Conservation (phyloP, 768 basidiomycete genomes). For the Boletus barrowsii region DNA sequence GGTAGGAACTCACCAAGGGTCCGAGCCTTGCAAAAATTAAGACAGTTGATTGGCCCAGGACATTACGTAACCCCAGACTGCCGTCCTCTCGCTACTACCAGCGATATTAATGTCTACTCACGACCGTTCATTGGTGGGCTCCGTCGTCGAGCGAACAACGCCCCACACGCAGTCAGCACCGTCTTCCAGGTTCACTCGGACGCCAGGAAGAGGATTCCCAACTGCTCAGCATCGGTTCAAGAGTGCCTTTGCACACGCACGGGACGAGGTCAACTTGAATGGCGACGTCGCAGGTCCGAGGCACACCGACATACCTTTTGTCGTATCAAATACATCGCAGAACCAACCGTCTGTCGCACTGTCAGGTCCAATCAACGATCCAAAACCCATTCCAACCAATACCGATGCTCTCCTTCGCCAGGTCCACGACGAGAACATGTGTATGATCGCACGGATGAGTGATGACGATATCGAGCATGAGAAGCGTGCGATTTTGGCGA, state of each 20-base stretch:
- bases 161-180: conserved; percentile 21
- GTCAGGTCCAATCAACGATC: neutral
- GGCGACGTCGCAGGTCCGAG: conserved; percentile 19
- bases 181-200: conserved; percentile 18
- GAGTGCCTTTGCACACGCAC: conserved; percentile 56
- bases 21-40: no score
- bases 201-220: conserved; percentile 54
- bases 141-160: conserved; percentile 43
- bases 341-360: neutral
- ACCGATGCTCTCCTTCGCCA: conserved; percentile 50
- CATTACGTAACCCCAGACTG: no score
- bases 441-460: conserved; percentile 62
- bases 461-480: conserved; percentile 68
- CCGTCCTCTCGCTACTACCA: neutral
- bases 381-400: conserved; percentile 19
- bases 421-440: conserved; percentile 65
- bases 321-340: conserved; percentile 24
- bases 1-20: no score
- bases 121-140: conserved; percentile 38
- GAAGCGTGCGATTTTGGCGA: conserved; percentile 60
- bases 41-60: no score
- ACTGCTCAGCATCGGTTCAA: conserved; percentile 58
- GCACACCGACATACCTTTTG: conserved; percentile 16
- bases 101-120: conserved; percentile 24
- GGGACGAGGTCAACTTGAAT: conserved; percentile 32